Evolutionary conservation across 2,329 filamentous ascomycete species (phyloP).

Genomic region (Microascus cirrosus): DNA sequence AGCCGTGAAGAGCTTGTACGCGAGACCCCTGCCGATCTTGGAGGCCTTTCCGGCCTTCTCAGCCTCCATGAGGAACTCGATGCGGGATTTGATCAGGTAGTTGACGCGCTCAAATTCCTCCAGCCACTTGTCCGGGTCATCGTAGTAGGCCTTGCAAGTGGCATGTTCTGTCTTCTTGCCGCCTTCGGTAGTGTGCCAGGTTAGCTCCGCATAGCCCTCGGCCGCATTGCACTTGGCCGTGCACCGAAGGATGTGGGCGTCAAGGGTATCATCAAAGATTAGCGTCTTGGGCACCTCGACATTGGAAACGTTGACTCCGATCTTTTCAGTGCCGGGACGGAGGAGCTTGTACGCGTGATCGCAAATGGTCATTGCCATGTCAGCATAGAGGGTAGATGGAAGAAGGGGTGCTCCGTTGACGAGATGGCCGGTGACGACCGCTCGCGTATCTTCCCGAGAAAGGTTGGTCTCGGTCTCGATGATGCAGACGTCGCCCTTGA

Average conservation of each 20-base stretch:
- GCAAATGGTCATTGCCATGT: conserved; percentile 53
- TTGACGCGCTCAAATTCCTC: conserved; percentile 55
- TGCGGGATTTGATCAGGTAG: conserved; percentile 57
- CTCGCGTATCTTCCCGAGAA: conserved; percentile 48
- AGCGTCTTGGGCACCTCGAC: conserved; percentile 63
- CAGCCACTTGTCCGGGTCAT: conserved; percentile 48
- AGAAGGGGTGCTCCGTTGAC: conserved; percentile 58
- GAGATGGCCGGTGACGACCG: conserved; percentile 51
- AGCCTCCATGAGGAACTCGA: conserved; percentile 46
- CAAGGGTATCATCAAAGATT: conserved; percentile 37
- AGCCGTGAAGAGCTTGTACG: conserved; percentile 58
- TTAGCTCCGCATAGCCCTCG: conserved; percentile 40
- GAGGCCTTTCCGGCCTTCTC: conserved; percentile 56
- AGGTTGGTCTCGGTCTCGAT: conserved; percentile 57
- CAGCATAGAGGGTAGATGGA: conserved; percentile 47
- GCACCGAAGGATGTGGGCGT: conserved; percentile 48
- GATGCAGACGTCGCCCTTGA: conserved; percentile 39
- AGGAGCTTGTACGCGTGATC: conserved; percentile 54
- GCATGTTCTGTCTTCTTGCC: conserved; percentile 50
- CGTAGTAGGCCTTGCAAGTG: conserved; percentile 48
- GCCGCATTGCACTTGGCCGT: conserved; percentile 48
- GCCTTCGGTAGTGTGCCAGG: conserved; percentile 49
- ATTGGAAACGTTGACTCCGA: conserved; percentile 52
- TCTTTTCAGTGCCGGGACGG: conserved; percentile 40
- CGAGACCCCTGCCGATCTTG: conserved; percentile 63